Base-by-base conservation (phyloP, 768 basidiomycete species). In the Tephrocybe sp. region DNA sequence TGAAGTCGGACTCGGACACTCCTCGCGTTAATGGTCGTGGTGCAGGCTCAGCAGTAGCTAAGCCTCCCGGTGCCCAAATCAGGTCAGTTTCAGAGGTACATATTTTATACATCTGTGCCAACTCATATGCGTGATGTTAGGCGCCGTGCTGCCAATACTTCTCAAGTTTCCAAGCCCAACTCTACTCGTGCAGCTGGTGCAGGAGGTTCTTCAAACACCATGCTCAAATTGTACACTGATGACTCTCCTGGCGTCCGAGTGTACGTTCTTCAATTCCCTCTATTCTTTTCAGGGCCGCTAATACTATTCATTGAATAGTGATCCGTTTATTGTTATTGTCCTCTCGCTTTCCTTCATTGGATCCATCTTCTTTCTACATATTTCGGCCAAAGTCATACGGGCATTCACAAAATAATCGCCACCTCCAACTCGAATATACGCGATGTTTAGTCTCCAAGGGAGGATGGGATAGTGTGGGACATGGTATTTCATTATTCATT, bases 221-320 rank as follows among this genome's bases (percentile, higher is more conserved):
- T 99, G 97, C 82, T 99, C 63, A 93, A 91, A 73, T 78, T 99
- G 3, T 98, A 98, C 82, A 98, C 97, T 31, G 95, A 97, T 65
- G 97, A 97, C 64, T 94, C 94, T 50, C 92, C 91, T 40, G 97
- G 97, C 19, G 79, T 99, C 47, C 84, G 94, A 79, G 92, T 99
- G 97, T 98, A 66, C 67, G 94, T 87, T 30, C 34, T 39, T 39
- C 7, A 19, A 18, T 27, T 31, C 15, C 4, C 19, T 13, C 11
- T 23, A 19, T 33, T 4, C 3, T 31, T 9, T 30, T 16, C 39
- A 27, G 22, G 16, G 5, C 41, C 34, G 54, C 36, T 54, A 16
- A 42, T 13, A 7, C 40, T 47, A 22, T 39, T 29, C 11, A 13
- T 31, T 29, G n/a, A n/a, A n/a, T n/a, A 97, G 94, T 54, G 94